These are phyloP conservation scores for Triadica sebifera DNA, from an alignment of 345 rosid genomes.

Conservation along the genomic window DNA sequence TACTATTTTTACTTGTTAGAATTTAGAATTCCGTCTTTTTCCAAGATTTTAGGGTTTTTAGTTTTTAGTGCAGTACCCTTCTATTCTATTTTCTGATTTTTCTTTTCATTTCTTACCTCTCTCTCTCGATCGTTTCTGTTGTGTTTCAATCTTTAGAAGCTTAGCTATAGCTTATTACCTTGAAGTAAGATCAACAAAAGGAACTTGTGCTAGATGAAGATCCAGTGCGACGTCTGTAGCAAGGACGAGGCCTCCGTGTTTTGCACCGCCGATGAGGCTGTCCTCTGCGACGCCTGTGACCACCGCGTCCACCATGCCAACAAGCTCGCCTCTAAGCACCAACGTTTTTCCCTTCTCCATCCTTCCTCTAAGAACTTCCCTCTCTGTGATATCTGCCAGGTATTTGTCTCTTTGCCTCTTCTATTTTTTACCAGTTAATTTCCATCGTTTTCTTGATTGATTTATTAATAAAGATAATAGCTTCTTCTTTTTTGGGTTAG, in stretches of 20 bases:
- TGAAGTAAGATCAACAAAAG: no score
- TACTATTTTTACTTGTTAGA: no score
- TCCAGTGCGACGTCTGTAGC: conserved; percentile 86
- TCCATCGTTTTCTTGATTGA: background rate
- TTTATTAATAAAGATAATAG: background rate
- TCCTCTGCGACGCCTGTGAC: conserved; percentile 72
- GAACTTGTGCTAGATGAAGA: conserved; percentile 50
- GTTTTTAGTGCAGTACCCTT: no score
- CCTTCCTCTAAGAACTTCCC: conserved; percentile 60
- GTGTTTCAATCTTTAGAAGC: background rate
- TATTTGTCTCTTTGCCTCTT: conserved; percentile 9
- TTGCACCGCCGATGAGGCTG: conserved; percentile 91
- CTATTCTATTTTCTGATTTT: no score
- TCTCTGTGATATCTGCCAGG: conserved; percentile 90
- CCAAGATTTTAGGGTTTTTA: no score
- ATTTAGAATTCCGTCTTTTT: no score
- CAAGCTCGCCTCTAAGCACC: conserved; percentile 90
- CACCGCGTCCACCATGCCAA: conserved; percentile 90
- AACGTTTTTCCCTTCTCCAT: conserved; percentile 71
- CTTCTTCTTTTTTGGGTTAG: conserved; percentile 28
- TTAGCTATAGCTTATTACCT: background rate
- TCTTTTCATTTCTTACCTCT: background rate
- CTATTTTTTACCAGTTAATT: background rate
- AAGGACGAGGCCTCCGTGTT: conserved; percentile 71
- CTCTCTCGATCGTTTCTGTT: background rate